phyloP scores from a whole-genome alignment of 75 land plant species.

The Isoetes taiwanensis region DNA sequence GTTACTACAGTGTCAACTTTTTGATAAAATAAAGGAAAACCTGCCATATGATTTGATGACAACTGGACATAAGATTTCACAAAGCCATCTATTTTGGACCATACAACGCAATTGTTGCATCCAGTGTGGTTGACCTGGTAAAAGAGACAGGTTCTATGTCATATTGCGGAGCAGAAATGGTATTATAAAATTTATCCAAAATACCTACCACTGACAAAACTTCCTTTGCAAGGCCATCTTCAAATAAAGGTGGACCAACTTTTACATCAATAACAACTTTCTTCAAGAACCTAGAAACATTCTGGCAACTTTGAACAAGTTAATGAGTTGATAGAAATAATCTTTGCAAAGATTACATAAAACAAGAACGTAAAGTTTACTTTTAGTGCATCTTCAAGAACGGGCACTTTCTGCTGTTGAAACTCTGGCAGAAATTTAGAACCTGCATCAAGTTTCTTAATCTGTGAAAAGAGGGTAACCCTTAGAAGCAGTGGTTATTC shows the following conservation, averaged over 20 bases:
- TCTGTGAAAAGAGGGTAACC: neutral
- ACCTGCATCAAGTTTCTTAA: neutral
- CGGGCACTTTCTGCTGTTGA: neutral
- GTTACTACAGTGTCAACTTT: neutral
- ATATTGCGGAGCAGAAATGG: no score
- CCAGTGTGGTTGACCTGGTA: constrained; percentile 43
- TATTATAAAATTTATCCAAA: no score
- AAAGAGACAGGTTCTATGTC: no score
- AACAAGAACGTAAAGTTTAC: no score
- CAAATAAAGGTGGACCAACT: constrained; percentile 78
- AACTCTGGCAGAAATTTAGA: neutral
- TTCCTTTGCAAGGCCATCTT: constrained; percentile 60
- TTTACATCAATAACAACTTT: constrained; percentile 80
- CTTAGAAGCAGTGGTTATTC: no score
- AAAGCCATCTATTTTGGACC: constrained; percentile 70
- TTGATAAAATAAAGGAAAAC: neutral
- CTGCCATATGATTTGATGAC: constrained; percentile 33
- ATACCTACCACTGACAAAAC: constrained; percentile 57
- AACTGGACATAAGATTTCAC: constrained; percentile 35
- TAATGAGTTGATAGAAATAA: no score
- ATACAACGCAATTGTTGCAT: constrained; percentile 69
- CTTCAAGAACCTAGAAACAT: constrained; percentile 46
- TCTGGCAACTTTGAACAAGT: no score
- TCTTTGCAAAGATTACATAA: no score
- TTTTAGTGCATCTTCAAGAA: neutral